Conservation (phyloP, 2,329 filamentous ascomycete genomes). For the Pseudonectria buxi region DNA sequence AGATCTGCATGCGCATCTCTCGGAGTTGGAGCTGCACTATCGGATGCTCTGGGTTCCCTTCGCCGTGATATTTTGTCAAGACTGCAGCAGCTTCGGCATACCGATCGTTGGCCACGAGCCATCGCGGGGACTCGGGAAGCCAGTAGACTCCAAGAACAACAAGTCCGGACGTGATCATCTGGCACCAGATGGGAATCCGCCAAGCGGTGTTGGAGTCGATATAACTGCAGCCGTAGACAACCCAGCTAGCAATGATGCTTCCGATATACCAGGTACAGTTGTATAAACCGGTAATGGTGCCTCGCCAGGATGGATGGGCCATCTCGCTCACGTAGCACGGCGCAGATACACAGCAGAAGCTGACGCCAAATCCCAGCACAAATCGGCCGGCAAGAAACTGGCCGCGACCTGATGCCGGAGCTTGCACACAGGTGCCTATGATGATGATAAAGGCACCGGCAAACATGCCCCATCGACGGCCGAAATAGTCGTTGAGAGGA, state of each 20-base stretch:
- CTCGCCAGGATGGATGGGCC: constrained; percentile 47
- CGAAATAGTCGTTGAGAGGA: constrained; percentile 34
- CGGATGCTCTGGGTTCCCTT: constrained; percentile 24
- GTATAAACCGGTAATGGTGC: constrained; percentile 33
- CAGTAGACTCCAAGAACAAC: constrained; percentile 28
- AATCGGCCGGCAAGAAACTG: constrained; percentile 46
- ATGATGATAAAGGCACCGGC: constrained; percentile 33
- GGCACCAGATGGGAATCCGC: constrained; percentile 32
- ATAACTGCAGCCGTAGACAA: constrained; percentile 42
- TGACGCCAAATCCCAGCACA: constrained; percentile 46
- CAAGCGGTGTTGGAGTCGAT: constrained; percentile 28
- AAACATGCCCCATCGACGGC: constrained; percentile 36
- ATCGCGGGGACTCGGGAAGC: constrained; percentile 37
- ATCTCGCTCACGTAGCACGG: constrained; percentile 40
- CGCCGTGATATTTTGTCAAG: constrained; percentile 29
- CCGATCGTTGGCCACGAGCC: constrained; percentile 32
- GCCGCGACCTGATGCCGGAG: constrained; percentile 27
- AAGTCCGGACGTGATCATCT: constrained; percentile 31
- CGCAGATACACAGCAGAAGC: constrained; percentile 32
- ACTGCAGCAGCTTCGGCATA: constrained; percentile 29
- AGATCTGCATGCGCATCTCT: constrained; percentile 33
- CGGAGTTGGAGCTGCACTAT: constrained; percentile 34
- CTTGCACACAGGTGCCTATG: constrained; percentile 34
- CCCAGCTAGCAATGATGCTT: constrained; percentile 48
- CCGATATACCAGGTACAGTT: constrained; percentile 32